Conservation (phyloP, 139 green algal genomes). For the Closterium sp. region DNA sequence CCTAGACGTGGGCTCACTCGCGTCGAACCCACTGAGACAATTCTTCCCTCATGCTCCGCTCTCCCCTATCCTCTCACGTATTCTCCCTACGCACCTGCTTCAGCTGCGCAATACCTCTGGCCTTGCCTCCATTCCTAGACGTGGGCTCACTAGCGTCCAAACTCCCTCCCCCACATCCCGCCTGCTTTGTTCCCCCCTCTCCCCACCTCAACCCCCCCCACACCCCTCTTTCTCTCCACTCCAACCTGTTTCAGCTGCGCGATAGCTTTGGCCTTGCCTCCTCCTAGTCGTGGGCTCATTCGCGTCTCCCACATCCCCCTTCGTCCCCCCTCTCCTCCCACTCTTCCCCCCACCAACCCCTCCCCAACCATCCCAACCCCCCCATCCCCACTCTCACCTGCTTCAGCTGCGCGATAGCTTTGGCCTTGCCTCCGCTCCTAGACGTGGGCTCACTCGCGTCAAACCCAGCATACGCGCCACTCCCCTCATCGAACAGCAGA, state of each 20-base stretch:
- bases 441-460: conserved; percentile 89
- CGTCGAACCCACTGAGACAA: too few species aligned
- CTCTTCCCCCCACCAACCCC: too few species aligned
- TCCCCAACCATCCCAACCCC: too few species aligned
- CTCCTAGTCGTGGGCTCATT: conserved; percentile 86
- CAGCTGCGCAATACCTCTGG: too few species aligned
- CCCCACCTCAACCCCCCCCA: not conserved
- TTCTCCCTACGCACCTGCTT: too few species aligned
- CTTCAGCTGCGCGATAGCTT: conserved; percentile 77
- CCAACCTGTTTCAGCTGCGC: conserved; percentile 64
- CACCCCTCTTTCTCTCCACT: not conserved
- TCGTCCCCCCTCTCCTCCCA: too few species aligned
- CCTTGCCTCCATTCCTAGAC: too few species aligned
- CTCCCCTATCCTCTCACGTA: too few species aligned
- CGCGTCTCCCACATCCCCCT: too few species aligned
- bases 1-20: too few species aligned
- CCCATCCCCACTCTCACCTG: conserved; percentile 19
- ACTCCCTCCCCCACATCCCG: not conserved
- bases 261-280: conserved; percentile 88
- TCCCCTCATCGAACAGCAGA: conserved; percentile 70
- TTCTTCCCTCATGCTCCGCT: too few species aligned
- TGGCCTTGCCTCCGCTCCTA: conserved; percentile 84
- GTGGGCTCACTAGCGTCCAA: too few species aligned
- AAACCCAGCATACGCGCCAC: conserved; percentile 87
- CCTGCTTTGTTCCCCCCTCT: not conserved